These are phyloP conservation scores for barrel medic (Medicago truncatula) DNA, from an alignment of 306 rosid genomes.

Conservation along the genomic window DNA sequence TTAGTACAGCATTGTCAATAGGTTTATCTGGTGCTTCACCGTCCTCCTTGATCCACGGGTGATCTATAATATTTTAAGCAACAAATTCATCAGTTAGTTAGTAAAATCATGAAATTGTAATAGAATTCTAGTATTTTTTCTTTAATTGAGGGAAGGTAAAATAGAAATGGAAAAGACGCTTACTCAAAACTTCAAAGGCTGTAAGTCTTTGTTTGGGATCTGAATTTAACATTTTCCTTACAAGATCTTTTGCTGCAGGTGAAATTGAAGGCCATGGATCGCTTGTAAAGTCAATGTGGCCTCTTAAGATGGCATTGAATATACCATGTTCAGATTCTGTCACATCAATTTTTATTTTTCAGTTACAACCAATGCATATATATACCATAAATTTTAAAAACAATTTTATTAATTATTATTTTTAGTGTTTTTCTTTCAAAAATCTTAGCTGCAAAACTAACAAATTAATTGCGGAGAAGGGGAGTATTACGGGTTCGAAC, in stretches of 20 bases:
- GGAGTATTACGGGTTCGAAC: no score
- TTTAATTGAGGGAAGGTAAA: neutral
- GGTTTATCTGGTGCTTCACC: conserved; percentile 37
- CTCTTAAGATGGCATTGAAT: conserved; percentile 59
- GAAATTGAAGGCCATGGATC: conserved; percentile 94
- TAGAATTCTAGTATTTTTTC: neutral
- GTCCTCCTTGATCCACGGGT: conserved; percentile 28
- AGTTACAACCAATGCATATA: neutral
- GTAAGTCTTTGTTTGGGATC: conserved; percentile 42
- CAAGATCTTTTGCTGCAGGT: conserved; percentile 61
- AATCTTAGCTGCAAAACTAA: no score
- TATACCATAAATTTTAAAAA: neutral
- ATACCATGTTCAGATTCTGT: conserved; percentile 52
- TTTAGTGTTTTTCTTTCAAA: no score
- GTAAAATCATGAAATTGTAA: conserved; percentile 1
- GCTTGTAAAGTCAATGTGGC: conserved; percentile 73
- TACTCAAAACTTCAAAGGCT: conserved; percentile 19
- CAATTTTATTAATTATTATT: neutral
- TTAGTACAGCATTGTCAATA: conserved; percentile 67
- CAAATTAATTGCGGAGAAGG: no score
- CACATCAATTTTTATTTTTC: neutral
- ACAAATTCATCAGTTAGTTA: neutral
- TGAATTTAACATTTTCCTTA: conserved; percentile 28
- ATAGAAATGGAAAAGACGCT: neutral
- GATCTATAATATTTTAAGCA: neutral